Evolutionary conservation across 2,329 filamentous ascomycete species (phyloP).

Genomic region (Alternaria sp.): DNA sequence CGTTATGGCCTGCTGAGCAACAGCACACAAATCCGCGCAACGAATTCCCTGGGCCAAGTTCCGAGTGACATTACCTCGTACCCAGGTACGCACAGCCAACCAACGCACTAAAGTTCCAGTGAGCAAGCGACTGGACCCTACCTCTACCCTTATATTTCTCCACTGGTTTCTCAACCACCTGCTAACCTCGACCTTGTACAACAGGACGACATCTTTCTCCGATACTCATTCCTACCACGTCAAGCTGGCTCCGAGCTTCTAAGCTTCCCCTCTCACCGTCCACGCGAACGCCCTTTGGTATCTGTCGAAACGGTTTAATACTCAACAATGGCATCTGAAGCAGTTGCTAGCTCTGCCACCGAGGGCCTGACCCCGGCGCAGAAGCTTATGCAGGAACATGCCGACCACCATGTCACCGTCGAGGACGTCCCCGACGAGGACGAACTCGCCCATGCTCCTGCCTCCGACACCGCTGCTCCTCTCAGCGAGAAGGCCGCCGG

Average conservation of each 20-base stretch:
- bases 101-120: conserved; percentile 11
- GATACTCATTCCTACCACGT: neutral
- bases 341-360: conserved; percentile 43
- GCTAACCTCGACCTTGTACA: conserved; percentile 3
- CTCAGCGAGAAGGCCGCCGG: conserved; percentile 70
- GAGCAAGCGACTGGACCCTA: neutral
- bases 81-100: neutral
- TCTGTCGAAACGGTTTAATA: conserved; percentile 49
- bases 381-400: conserved; percentile 70
- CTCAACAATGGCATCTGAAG: conserved; percentile 51
- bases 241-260: conserved; percentile 42
- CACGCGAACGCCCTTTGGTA: conserved; percentile 48
- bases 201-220: neutral
- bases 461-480: conserved; percentile 51
- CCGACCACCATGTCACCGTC: conserved; percentile 70
- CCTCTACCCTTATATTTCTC: neutral
- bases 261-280: conserved; percentile 40
- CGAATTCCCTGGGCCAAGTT: conserved; percentile 14
- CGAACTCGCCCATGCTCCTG: conserved; percentile 66
- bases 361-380: conserved; percentile 58
- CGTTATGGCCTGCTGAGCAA: conserved; percentile 15
- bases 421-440: conserved; percentile 87
- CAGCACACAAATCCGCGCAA: conserved; percentile 3
- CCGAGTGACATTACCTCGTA: conserved; percentile 18
- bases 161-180: neutral